Evolutionary conservation across 495 filamentous ascomycete genomes (phyloP), one percentile per base, ranked within the genome.

Genomic region (Lichenothelia convexa): DNA sequence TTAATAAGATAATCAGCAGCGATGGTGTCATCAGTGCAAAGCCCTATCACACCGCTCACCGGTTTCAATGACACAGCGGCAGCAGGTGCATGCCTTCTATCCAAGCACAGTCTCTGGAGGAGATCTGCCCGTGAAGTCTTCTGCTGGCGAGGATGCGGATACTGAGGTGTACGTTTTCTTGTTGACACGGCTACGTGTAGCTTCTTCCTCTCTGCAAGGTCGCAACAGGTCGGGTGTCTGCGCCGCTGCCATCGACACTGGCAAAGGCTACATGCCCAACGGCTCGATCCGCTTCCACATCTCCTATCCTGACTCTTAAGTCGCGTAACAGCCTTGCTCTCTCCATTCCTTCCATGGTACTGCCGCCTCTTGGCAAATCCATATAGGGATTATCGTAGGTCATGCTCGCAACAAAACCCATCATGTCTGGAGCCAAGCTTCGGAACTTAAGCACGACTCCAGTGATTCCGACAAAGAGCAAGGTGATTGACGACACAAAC

Each of bases 301-400:
- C 49, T 11, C 44, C 49, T 18, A 52, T 30, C 16, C 31, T 36
- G 3, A 52, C 35, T 15, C 39, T 22, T 1, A 44, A 31, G 35
- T 44, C 42, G 22, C 32, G 42, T 36, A 50, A 24, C 18, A 44
- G 9, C 16, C 41, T 34, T 8, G 45, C 41, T 30, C 47, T 13
- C 26, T 50, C 41, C 32, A 47, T 45, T n/a, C 34, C 47, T 32
- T 47, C 43, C 11, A 46, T 30, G 15, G 32, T 38, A 16, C 21
- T 42, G 12, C 48, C 46, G 15, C 41, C 46, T 6, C 27, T 20
- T 12, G 39, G 39, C 3, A 44, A 18, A 16, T 32, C 35, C 9
- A 45, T 21, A 19, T 47, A 41, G 19, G 41, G 36, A 34, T 49
- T 49, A 8, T 49, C 36, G 27, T 49, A 49, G 8, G 49, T 52